Percentiles rank a stretch among this genome's conserved stretches.
Conservation (phyloP, 2,329 filamentous ascomycete genomes). For the Cercospora brassicicola region DNA sequence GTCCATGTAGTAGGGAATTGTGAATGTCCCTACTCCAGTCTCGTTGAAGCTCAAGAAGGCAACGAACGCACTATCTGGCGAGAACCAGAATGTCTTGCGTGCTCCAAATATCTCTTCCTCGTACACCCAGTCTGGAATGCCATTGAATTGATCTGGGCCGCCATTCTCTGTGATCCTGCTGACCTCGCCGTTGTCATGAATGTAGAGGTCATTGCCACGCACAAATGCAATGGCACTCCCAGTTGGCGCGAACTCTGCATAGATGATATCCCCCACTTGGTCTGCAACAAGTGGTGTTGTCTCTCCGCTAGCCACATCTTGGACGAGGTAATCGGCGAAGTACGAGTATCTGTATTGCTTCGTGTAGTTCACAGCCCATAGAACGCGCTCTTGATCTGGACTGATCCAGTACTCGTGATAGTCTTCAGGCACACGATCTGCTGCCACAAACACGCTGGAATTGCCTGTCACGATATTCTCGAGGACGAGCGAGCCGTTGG, state of each 20-base stretch:
- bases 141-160: slow-evolving; percentile 63
- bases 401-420: slow-evolving; percentile 63
- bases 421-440: slow-evolving; percentile 58
- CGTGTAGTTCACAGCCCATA: slow-evolving; percentile 65
- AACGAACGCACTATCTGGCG: slow-evolving; percentile 56
- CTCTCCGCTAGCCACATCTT: slow-evolving; percentile 60
- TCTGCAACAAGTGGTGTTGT: slow-evolving; percentile 58
- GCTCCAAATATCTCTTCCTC: slow-evolving; percentile 59
- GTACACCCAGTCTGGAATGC: slow-evolving; percentile 65
- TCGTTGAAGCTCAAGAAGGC: slow-evolving; percentile 62
- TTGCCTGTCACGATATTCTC: slow-evolving; percentile 62
- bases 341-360: slow-evolving; percentile 70
- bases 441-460: slow-evolving; percentile 58
- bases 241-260: slow-evolving; percentile 61
- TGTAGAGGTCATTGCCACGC: slow-evolving; percentile 64
- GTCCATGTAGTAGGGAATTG: slow-evolving; percentile 66
- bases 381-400: slow-evolving; percentile 58
- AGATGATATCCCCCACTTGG: slow-evolving; percentile 66
- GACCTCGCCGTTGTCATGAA: slow-evolving; percentile 56
- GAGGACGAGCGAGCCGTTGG: slow-evolving; percentile 57
- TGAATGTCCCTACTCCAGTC: slow-evolving; percentile 66
- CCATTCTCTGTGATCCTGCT: slow-evolving; percentile 61
- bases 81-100: slow-evolving; percentile 58
- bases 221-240: slow-evolving; percentile 66
- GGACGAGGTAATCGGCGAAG: slow-evolving; percentile 65